Conservation (phyloP, 306 rosid species). For the Ormosia emarginata region DNA sequence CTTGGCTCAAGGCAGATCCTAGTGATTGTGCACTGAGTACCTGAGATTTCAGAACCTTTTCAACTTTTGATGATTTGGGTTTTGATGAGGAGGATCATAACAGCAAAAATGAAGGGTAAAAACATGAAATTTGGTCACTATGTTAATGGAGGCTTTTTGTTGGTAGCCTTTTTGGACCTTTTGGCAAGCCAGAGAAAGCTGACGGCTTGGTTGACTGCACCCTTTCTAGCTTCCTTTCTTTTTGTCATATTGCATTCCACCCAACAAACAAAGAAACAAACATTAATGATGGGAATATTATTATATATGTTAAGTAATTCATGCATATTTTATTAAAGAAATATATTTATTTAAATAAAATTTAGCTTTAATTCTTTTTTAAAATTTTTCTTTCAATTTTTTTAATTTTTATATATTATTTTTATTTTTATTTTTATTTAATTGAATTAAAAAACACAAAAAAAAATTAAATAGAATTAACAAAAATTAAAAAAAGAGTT, state of each 20-base stretch:
- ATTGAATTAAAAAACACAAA: no score
- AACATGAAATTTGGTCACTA: slow-evolving; percentile 1
- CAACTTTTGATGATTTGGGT: slow-evolving; percentile 24
- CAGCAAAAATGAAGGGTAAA: slow-evolving; percentile 2
- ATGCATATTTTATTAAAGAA: no score
- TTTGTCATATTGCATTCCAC: slow-evolving; percentile 6
- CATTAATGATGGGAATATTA: background rate
- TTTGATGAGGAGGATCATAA: slow-evolving; percentile 23
- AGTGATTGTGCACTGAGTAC: slow-evolving; percentile 24
- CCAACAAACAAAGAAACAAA: background rate
- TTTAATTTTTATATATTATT: no score
- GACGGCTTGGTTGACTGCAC: slow-evolving; percentile 23
- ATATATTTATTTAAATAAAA: no score
- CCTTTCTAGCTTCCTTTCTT: background rate
- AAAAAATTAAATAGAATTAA: no score
- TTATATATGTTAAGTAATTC: no score
- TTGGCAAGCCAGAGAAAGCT: slow-evolving; percentile 1
- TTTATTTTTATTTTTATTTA: no score
- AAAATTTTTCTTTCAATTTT: no score
- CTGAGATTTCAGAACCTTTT: slow-evolving; percentile 14
- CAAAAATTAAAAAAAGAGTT: no score
- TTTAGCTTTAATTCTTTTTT: no score
- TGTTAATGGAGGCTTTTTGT: slow-evolving; percentile 13
- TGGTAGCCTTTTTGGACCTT: slow-evolving; percentile 43
- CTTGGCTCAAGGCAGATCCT: slow-evolving; percentile 29